Base-by-base conservation (phyloP, 352 stramenopile genomes). In the Pythium apleroticum region DNA sequence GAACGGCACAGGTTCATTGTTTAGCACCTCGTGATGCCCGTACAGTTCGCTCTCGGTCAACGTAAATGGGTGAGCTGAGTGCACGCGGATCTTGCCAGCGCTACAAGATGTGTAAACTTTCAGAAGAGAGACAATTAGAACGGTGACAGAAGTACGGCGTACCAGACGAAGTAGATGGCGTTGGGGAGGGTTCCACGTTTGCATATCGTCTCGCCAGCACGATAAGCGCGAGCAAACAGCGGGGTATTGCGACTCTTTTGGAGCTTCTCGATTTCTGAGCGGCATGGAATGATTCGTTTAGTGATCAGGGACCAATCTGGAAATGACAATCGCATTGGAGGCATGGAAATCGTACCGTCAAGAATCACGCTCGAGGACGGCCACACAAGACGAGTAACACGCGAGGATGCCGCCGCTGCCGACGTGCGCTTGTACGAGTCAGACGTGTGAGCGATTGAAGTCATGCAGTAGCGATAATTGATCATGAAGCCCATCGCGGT, bases 381-480 rank as follows among this genome's bases (percentile, higher is more conserved):
- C 73, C 84, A 89, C n/a, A 91, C 71, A 25, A 90, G 63, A 6
- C 84, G 81, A 39, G 77, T 75, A 24, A 82, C 72, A 3, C 73
- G 65, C n/a, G 81, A 75, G 1, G 86, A 90, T 19, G 88, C 68
- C 1, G 86, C 86, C 1, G 76, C 86, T 8, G 86, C 68, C 15
- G 81, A 89, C 52, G 89, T 76, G 17, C 81, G 78, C 49, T 91
- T 91, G 76, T 95, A 95, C 30, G 84, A 92, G 9, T 88, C 75
- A 4, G 84, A 93, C 14, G 86, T 93, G 6, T 78, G 68, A 28
- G 91, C 78, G 52, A 91, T 84, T 30, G 80, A 89, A 6, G 74
- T 90, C 81, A 95, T 93, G 60, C 81, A 89, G 60, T 95, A 95
- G 49, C 86, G 83, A 59, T 95, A 95, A 66, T 95, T 95, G 72